phyloP scores from a whole-genome alignment of 1,284 basidiomycete genomes.

The Leccinum pachyderme region DNA sequence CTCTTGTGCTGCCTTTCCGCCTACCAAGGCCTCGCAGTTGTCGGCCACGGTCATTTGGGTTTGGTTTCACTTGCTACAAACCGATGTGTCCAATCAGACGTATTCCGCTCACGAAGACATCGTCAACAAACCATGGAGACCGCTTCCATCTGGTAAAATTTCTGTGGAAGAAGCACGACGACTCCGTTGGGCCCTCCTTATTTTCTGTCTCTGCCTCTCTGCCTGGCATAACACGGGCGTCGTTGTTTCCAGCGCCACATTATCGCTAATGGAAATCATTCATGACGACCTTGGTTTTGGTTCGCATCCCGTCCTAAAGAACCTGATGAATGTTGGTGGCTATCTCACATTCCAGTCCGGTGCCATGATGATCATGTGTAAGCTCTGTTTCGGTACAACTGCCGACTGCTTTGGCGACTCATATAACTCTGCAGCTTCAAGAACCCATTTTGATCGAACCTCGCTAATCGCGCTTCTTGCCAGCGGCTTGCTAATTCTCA shows the following conservation, averaged over 20 bases:
- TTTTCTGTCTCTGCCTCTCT: slow-evolving; percentile 29
- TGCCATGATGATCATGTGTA: slow-evolving; percentile 34
- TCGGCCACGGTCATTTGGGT: slow-evolving; percentile 36
- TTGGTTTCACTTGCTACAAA: slow-evolving; percentile 43
- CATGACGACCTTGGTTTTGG: slow-evolving; percentile 29
- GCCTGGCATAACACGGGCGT: slow-evolving; percentile 22
- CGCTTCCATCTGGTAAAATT: slow-evolving; percentile 35
- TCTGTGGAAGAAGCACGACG: slow-evolving; percentile 16
- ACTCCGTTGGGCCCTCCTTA: slow-evolving; percentile 32
- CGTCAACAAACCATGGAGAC: slow-evolving; percentile 38
- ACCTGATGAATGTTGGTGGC: slow-evolving; percentile 29
- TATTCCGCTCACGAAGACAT: slow-evolving; percentile 32
- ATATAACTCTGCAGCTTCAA: slow-evolving; percentile 1
- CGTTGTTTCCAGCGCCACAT: slow-evolving; percentile 16
- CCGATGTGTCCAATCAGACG: slow-evolving; percentile 43
- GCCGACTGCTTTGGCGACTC: neutral
- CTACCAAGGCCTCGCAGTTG: slow-evolving; percentile 11
- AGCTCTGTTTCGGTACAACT: slow-evolving; percentile 1
- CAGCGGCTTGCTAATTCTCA: slow-evolving; percentile 35
- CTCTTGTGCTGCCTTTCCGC: slow-evolving; percentile 32
- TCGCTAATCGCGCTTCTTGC: slow-evolving; percentile 22
- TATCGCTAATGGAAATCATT: slow-evolving; percentile 19
- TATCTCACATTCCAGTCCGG: slow-evolving; percentile 36
- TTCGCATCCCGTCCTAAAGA: slow-evolving; percentile 29
- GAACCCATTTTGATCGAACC: slow-evolving; percentile 12